phyloP scores from a whole-genome alignment of 2,329 filamentous ascomycete species.

The Penicillium sp. region DNA sequence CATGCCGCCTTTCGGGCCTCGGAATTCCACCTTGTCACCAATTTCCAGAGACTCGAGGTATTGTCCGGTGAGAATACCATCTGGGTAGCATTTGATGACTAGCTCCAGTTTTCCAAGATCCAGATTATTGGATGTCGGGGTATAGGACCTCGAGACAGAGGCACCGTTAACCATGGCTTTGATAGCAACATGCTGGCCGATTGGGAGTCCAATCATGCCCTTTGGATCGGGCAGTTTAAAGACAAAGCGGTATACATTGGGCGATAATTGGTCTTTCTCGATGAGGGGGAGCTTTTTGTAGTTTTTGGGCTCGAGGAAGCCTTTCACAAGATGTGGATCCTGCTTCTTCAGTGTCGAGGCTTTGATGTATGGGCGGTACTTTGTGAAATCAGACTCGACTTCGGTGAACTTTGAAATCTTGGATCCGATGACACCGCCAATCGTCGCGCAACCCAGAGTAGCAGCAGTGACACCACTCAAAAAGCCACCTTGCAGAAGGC shows the following conservation, averaged over 20 bases:
- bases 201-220: slow-evolving; percentile 47
- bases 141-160: slow-evolving; percentile 47
- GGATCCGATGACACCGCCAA: slow-evolving; percentile 11
- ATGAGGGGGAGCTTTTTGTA: slow-evolving; percentile 43
- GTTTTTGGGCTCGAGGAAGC: slow-evolving; percentile 44
- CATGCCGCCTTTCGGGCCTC: slow-evolving; percentile 32
- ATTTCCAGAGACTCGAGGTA: slow-evolving; percentile 15
- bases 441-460: slow-evolving; percentile 2
- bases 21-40: slow-evolving; percentile 27
- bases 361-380: slow-evolving; percentile 35
- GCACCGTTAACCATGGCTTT: slow-evolving; percentile 42
- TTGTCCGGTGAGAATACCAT: slow-evolving; percentile 24
- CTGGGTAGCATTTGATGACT: slow-evolving; percentile 31
- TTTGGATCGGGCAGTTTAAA: slow-evolving; percentile 42
- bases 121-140: slow-evolving; percentile 35
- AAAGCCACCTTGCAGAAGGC: slow-evolving; percentile 16
- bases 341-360: slow-evolving; percentile 31
- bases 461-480: slow-evolving; percentile 19
- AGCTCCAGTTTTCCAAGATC: slow-evolving; percentile 30
- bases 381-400: slow-evolving; percentile 22
- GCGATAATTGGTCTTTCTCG: slow-evolving; percentile 18
- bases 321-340: slow-evolving; percentile 36
- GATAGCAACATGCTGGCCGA: slow-evolving; percentile 51
- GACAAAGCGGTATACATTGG: slow-evolving; percentile 36
- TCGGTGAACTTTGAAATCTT: slow-evolving; percentile 17